Conservation (phyloP, 1,284 basidiomycete species). For the Vanrija pseudolonga region DNA sequence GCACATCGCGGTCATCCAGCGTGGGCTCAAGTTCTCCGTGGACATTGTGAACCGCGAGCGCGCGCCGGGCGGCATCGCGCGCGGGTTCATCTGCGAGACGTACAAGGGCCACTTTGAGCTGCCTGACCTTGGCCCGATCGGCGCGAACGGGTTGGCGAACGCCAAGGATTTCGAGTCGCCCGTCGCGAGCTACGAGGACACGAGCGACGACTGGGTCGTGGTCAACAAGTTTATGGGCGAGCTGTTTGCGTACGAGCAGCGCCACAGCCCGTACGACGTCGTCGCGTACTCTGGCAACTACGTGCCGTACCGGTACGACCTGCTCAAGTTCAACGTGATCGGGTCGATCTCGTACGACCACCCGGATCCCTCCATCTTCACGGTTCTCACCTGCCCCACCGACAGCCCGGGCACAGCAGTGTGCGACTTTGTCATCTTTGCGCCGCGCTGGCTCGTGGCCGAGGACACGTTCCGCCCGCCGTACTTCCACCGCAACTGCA, state of each 20-base stretch:
- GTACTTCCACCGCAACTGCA: slow-evolving; percentile 63
- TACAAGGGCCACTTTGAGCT: slow-evolving; percentile 63
- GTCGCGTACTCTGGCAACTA: slow-evolving; percentile 70
- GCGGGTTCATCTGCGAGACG: slow-evolving; percentile 58
- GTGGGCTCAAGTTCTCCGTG: slow-evolving; percentile 65
- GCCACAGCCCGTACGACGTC: slow-evolving; percentile 53
- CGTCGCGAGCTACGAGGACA: slow-evolving; percentile 59
- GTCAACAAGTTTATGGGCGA: slow-evolving; percentile 14
- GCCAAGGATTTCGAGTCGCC: slow-evolving; percentile 63
- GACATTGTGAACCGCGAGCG: slow-evolving; percentile 2
- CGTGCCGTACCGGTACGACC: slow-evolving; percentile 66
- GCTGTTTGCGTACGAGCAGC: slow-evolving; percentile 53
- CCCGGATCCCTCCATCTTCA: slow-evolving; percentile 38
- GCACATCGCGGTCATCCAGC: slow-evolving; percentile 62
- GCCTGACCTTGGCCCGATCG: slow-evolving; percentile 64
- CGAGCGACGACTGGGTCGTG: slow-evolving; percentile 55
- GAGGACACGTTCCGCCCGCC: slow-evolving; percentile 47
- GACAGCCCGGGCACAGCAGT: slow-evolving; percentile 60
- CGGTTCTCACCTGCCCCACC: slow-evolving; percentile 26
- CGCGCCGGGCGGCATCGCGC: slow-evolving; percentile 13
- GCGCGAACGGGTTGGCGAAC: slow-evolving; percentile 62
- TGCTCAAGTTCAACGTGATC: slow-evolving; percentile 63
- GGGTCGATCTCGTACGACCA: slow-evolving; percentile 60
- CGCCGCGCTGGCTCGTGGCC: slow-evolving; percentile 24
- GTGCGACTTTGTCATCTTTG: slow-evolving; percentile 25